Base-by-base conservation (phyloP, 345 rosid species). In the Arabidopsis suecica region DNA sequence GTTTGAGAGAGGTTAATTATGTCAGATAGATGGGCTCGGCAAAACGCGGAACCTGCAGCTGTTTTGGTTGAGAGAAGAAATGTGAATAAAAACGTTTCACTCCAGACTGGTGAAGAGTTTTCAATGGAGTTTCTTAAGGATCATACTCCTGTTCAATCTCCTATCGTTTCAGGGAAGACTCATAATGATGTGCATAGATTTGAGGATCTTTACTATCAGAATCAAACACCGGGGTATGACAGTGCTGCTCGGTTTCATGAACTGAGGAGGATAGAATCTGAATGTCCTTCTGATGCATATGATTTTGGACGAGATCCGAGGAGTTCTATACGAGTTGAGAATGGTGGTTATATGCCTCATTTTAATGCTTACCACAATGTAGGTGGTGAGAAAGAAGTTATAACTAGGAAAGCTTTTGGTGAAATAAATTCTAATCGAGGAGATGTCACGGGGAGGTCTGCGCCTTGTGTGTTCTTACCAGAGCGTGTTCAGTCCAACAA, bases 51-150 rank as follows among this genome's bases (percentile, higher is more conserved):
- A 66, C 74, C 71, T 60, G 34, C 66, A 60, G 23, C 50, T 70
- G 56, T 72, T 28, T 74, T 78, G 5, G 55, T 47, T 61, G 68
- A 58, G 23, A 83, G 81, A 65, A 77, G 67, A 30, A 69, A 73
- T 28, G 77, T 62, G 69, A 78, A 77, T 55, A 85, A 83, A 23
- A 80, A 85, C 56, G 78, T 86, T 25, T 85, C 89, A 34, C 72
- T 85, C 68, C 89, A 80, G 78, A 86, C 86, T 10, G 89, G 93
- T 0, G 93, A 88, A 76, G 87, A 84, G 82, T 88, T 88, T 54
- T 79, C 92, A 13, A 44, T 83, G 84, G 84, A 88, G 77, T 88
- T 88, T 82, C 87, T 83, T 13, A 84, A 80, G 74, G 93, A 86
- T 54, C 76, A 78, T 56, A 71, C 62, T 51, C 71, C 70, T 9